Evolutionary conservation across 805 yeast species (phyloP), one percentile per base, ranked within the genome.

Genomic region (Ascoidea asiatica): DNA sequence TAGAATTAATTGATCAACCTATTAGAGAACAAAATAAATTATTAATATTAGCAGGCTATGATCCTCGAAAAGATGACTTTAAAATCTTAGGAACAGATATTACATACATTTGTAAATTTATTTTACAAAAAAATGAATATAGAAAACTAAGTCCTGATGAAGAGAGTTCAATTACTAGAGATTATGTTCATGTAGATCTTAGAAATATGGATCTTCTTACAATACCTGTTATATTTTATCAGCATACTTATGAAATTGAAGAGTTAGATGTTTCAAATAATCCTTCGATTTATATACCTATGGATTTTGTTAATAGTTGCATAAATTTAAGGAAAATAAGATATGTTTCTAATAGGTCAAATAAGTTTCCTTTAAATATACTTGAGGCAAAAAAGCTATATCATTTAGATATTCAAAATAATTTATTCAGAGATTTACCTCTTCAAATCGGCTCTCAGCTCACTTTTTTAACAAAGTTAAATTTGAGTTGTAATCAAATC

Each of bases 1-100:
- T 89, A 42, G 79, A 82, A 39, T 68, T 77, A 1, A 74, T 75
- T 50, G 95, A 89, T 45, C 75, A 72, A 48, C 96, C 96, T 0
- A 68, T 89, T 37, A 71, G 77, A 46, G 78, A 85, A 45, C 95
- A 88, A 59, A 71, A 81, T 53, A 81, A 82, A 40, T 61, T 88
- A 42, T 60, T 89, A 22, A 64, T 80, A 46, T 63, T 85, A 38
- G 80, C 85, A 55, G 97, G 97, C 4, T 89, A 82, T 55, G 49
- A 45, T 38, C 71, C 74, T 3, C 83, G 79, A 41, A 68, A 74
- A n/a, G 96, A 89, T 56, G 77, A 79, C 43, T 63, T 87, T 43
- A 80, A 78, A 50, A 82, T 78, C 43, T 70, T 88, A 48, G 95
- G 95, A 29, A 88, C 83, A 46, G 97, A 89, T 60, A 61, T 88